A percentile compares a stretch with the other conserved stretches of the same genome.
Conservation (phyloP, 2,329 filamentous ascomycete species). For the Penicillium sp. region DNA sequence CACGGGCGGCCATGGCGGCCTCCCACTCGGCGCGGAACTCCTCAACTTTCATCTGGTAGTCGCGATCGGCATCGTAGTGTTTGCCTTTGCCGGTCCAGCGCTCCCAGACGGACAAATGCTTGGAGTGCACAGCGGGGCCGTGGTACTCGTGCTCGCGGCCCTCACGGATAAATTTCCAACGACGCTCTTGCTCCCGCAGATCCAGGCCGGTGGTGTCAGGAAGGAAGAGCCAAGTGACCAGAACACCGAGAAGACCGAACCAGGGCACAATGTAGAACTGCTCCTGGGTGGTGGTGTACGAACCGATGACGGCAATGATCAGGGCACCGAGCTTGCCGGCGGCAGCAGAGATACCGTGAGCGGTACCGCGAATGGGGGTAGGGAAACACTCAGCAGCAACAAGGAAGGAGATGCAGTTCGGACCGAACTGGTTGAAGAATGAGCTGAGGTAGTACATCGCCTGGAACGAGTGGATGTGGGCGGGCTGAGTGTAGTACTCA, state of each 20-base stretch:
- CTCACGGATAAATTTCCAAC: conserved; percentile 78
- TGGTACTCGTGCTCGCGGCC: conserved; percentile 79
- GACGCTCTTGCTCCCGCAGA: conserved; percentile 91
- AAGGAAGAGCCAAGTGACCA: conserved; percentile 76
- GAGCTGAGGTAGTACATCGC: conserved; percentile 96
- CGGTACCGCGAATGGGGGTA: conserved; percentile 83
- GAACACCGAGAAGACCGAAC: conserved; percentile 82
- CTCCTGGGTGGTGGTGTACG: conserved; percentile 72
- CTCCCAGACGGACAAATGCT: conserved; percentile 89
- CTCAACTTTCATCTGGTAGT: conserved; percentile 75
- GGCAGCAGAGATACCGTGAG: conserved; percentile 88
- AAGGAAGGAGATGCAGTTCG: conserved; percentile 93
- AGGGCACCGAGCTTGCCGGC: conserved; percentile 83
- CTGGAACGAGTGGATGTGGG: conserved; percentile 78
- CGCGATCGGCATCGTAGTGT: conserved; percentile 72
- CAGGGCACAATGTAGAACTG: conserved; percentile 92
- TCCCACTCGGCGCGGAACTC: conserved; percentile 66
- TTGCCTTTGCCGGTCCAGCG: conserved; percentile 66
- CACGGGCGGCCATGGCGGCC: conserved; percentile 41
- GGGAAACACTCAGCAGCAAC: conserved; percentile 93
- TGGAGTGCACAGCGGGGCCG: conserved; percentile 81
- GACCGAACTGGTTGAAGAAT: conserved; percentile 98
- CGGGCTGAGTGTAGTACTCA: conserved; percentile 66
- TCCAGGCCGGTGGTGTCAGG: conserved; percentile 94
- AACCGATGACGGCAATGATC: conserved; percentile 60